Evolutionary conservation across 2,329 filamentous ascomycete species (phyloP).

Genomic region (Piedraia hortae): DNA sequence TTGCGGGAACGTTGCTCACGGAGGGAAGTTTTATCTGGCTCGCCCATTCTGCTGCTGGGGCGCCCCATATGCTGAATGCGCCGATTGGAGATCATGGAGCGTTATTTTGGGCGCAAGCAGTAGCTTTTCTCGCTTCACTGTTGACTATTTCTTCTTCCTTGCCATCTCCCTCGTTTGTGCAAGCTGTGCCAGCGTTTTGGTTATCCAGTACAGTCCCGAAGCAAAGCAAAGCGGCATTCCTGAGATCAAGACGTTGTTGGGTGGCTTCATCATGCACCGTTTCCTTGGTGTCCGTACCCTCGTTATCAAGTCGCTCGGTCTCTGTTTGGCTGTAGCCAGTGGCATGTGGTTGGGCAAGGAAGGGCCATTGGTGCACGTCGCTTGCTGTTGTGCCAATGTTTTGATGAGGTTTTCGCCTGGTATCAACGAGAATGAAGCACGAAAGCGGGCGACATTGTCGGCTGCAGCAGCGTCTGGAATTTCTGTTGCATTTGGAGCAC

Average conservation of each 20-base stretch:
- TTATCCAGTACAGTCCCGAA: constrained; percentile 60
- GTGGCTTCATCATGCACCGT: constrained; percentile 70
- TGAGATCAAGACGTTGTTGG: constrained; percentile 88
- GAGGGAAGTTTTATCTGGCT: constrained; percentile 68
- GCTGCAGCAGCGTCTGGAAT: constrained; percentile 80
- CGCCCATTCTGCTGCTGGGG: constrained; percentile 83
- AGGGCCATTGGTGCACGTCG: constrained; percentile 81
- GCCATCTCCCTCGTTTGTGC: constrained; percentile 72
- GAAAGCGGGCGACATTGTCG: constrained; percentile 78
- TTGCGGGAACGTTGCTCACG: constrained; percentile 48
- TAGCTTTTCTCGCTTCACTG: constrained; percentile 43
- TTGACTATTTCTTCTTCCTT: constrained; percentile 71
- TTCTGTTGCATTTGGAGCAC: constrained; percentile 78
- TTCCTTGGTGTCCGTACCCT: constrained; percentile 78
- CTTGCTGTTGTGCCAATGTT: constrained; percentile 82
- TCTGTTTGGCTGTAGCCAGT: constrained; percentile 76
- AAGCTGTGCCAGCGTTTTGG: constrained; percentile 46
- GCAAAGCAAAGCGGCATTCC: constrained; percentile 90
- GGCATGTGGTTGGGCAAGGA: constrained; percentile 95
- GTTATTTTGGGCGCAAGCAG: constrained; percentile 39
- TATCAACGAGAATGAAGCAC: constrained; percentile 71
- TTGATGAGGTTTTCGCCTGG: constrained; percentile 65
- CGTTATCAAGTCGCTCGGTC: constrained; percentile 61
- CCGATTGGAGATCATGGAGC: constrained; percentile 72
- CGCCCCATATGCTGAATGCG: constrained; percentile 50